Conservation (phyloP, 768 basidiomycete genomes). For the Suillus brevipes region DNA sequence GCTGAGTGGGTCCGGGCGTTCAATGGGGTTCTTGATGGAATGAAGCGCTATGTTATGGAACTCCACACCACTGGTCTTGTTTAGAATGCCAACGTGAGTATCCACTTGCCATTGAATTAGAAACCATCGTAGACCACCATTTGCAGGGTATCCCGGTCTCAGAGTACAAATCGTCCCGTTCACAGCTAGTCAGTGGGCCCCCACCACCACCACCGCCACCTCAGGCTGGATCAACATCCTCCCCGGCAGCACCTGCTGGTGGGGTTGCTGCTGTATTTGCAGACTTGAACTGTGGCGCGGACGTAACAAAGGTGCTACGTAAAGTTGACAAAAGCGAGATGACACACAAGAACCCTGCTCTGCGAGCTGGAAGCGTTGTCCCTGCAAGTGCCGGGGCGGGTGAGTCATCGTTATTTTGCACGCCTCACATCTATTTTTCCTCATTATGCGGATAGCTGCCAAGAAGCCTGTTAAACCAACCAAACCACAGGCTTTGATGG, state of each 20-base stretch:
- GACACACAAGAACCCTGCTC: conserved; percentile 97
- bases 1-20: conserved; percentile 86
- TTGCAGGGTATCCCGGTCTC: conserved; percentile 56
- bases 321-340: conserved; percentile 96
- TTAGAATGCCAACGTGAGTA: conserved; percentile 82
- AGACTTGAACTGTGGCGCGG: conserved; percentile 84
- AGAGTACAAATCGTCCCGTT: conserved; percentile 46
- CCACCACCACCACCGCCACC: conserved; percentile 51
- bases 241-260: conserved; percentile 46
- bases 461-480: conserved; percentile 79
- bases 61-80: conserved; percentile 81
- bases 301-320: conserved; percentile 85
- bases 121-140: not conserved
- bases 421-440: conserved; percentile 8
- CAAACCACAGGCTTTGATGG: conserved; percentile 79
- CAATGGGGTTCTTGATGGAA: conserved; percentile 67
- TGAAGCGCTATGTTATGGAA: conserved; percentile 81
- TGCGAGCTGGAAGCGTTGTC: conserved; percentile 58
- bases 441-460: conserved; percentile 24
- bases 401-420: conserved; percentile 33
- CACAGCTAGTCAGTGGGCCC: conserved; percentile 37
- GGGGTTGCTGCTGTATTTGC: conserved; percentile 85
- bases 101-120: not conserved
- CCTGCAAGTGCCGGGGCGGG: conserved; percentile 38
- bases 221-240: conserved; percentile 40